These are phyloP conservation scores for Chrysanthemum seticuspe DNA, from an alignment of 129 eudicot species.

Conservation along the genomic window DNA sequence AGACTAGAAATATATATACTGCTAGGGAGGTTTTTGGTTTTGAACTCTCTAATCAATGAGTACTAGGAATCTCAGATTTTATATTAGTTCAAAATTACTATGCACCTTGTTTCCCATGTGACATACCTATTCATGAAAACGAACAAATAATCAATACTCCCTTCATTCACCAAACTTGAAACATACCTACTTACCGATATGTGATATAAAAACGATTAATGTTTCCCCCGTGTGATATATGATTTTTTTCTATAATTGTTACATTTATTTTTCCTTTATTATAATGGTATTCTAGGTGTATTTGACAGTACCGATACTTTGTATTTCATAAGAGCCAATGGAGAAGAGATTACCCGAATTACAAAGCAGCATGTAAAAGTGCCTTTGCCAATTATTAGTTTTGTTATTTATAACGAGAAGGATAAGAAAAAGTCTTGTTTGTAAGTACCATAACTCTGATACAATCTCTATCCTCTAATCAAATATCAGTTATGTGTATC, in stretches of 20 bases:
- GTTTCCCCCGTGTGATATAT: too few relatives aligned
- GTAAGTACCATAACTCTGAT: slow-evolving; percentile 46
- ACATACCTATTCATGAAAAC: too few relatives aligned
- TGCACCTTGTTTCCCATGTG: slow-evolving; percentile 20
- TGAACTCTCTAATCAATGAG: background rate
- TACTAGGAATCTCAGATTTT: background rate
- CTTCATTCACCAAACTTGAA: too few relatives aligned
- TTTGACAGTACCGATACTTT: slow-evolving; percentile 63
- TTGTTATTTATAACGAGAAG: slow-evolving; percentile 50
- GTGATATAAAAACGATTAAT: too few relatives aligned
- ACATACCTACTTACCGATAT: slow-evolving; percentile 25
- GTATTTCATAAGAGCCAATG: slow-evolving; percentile 78
- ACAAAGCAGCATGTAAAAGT: slow-evolving; percentile 58
- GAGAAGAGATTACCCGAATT: slow-evolving; percentile 81
- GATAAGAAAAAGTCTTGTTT: slow-evolving; percentile 48
- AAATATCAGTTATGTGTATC: slow-evolving; percentile 11
- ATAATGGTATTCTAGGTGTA: slow-evolving; percentile 69
- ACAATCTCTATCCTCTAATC: slow-evolving; percentile 2
- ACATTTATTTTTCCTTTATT: too few relatives aligned
- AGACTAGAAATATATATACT: background rate
- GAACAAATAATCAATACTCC: too few relatives aligned
- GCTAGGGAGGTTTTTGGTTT: slow-evolving; percentile 8
- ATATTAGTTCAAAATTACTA: too few relatives aligned
- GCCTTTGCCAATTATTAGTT: slow-evolving; percentile 61
- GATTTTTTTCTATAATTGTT: too few relatives aligned